Evolutionary conservation across 2,329 filamentous ascomycete genomes (phyloP).

Genomic region (Macrophomina phaseolina): DNA sequence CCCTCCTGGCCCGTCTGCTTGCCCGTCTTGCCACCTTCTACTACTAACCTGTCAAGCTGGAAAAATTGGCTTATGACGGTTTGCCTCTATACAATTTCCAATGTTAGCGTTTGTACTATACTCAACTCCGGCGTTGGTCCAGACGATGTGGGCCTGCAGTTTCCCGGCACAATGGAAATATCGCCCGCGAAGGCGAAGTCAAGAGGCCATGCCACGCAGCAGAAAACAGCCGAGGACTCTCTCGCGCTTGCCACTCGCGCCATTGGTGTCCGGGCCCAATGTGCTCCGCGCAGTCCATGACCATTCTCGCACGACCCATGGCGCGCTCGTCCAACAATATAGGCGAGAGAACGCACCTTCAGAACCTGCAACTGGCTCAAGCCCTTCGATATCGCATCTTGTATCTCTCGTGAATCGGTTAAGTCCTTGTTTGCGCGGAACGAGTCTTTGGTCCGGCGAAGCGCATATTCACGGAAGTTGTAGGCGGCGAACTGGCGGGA

Average conservation of each 20-base stretch:
- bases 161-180: not conserved
- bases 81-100: constrained; percentile 71
- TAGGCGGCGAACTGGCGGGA: constrained; percentile 88
- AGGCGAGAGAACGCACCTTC: constrained; percentile 68
- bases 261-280: no score
- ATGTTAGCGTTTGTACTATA: not conserved
- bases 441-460: constrained; percentile 85
- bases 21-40: constrained; percentile 83
- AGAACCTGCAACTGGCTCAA: constrained; percentile 84
- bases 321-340: no score
- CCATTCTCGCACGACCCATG: no score
- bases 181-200: not conserved
- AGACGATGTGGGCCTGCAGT: no score
- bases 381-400: constrained; percentile 89
- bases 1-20: constrained; percentile 72
- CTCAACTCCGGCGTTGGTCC: not conserved
- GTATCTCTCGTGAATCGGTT: constrained; percentile 75
- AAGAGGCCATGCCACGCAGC: not conserved
- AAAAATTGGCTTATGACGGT: constrained; percentile 94
- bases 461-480: constrained; percentile 98
- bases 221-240: not conserved
- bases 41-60: constrained; percentile 87
- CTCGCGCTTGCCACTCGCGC: no score
- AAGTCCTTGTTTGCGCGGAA: constrained; percentile 81
- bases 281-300: no score